These are phyloP conservation scores for Carex pumila DNA, from an alignment of 176 grass and related monocot species.

Conservation along the genomic window DNA sequence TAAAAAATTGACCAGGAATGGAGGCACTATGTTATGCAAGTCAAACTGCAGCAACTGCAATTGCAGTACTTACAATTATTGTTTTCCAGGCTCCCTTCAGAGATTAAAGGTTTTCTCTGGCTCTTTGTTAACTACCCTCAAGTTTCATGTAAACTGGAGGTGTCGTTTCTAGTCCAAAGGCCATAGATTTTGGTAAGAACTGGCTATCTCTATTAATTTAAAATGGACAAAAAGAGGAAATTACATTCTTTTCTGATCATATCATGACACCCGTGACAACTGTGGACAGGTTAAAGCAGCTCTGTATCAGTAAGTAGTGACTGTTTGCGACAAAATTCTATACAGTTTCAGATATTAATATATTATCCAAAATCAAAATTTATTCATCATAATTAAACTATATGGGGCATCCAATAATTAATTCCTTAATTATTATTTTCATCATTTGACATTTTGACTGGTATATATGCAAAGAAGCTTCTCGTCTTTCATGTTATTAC, in stretches of 20 bases:
- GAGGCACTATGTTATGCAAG: neutral
- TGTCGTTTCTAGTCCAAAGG: neutral
- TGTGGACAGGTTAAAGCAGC: neutral
- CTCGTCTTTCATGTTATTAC: too few relatives aligned
- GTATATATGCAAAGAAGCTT: neutral
- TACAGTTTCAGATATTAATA: neutral
- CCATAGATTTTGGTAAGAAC: neutral
- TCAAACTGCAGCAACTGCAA: slow-evolving; percentile 17
- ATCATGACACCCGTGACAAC: neutral
- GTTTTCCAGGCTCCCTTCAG: neutral
- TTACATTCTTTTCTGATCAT: neutral
- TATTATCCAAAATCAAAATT: neutral
- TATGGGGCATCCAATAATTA: neutral
- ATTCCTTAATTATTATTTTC: neutral
- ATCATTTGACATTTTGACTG: neutral
- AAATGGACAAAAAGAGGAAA: neutral
- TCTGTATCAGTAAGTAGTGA: neutral
- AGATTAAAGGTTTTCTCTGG: neutral
- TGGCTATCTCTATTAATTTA: neutral
- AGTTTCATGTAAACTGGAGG: neutral
- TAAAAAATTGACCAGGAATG: neutral
- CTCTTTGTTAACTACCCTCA: neutral
- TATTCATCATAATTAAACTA: neutral
- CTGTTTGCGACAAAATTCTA: neutral
- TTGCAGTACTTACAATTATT: slow-evolving; percentile 12